phyloP scores from a whole-genome alignment of 495 filamentous ascomycete genomes.

The Hyaloscypha variabilis region DNA sequence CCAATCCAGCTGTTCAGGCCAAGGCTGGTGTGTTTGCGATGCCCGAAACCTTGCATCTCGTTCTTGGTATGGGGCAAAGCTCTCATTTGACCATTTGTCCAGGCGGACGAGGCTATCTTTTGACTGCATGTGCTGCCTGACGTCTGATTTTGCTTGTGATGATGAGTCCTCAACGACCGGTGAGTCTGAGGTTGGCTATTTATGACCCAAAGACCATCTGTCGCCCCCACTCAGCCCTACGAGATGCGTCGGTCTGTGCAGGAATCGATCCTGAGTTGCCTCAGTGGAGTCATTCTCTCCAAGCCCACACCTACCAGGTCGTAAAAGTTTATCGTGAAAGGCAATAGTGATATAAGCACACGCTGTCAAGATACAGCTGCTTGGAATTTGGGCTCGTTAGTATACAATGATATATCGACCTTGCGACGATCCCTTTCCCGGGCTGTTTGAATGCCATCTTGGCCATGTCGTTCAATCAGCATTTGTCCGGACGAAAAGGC shows the following conservation, averaged over 20 bases:
- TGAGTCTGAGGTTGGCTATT: neutral
- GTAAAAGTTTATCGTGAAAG: neutral
- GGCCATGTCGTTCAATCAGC: conserved; percentile 14
- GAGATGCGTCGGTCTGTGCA: neutral
- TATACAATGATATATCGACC: neutral
- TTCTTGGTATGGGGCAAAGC: neutral
- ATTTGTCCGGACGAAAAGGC: neutral
- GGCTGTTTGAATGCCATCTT: neutral
- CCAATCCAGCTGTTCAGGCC: neutral
- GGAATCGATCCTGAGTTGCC: neutral
- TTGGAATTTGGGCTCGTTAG: neutral
- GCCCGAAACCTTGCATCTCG: neutral
- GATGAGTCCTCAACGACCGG: neutral
- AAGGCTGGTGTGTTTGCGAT: neutral
- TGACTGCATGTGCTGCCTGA: neutral
- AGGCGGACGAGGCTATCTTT: neutral
- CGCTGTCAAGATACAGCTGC: neutral
- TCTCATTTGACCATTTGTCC: neutral
- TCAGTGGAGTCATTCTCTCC: neutral
- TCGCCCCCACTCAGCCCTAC: neutral
- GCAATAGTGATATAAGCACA: neutral
- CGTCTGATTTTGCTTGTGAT: neutral
- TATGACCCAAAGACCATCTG: neutral
- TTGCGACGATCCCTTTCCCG: neutral
- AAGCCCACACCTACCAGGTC: neutral